Conservation (phyloP, 192 early-diverging fungal genomes). For the Coemansia guatemalensis region DNA sequence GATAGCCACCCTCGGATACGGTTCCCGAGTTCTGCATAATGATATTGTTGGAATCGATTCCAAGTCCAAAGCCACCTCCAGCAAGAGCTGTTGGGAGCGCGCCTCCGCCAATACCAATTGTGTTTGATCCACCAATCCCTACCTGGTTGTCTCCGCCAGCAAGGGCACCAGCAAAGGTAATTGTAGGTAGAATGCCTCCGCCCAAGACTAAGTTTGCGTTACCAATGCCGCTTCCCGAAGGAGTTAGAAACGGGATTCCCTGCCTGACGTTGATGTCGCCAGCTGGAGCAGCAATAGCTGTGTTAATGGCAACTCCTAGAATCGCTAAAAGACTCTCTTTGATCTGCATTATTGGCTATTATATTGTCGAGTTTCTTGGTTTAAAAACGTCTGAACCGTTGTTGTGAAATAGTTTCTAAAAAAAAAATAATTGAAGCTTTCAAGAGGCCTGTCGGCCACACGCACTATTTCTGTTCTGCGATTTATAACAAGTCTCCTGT, state of each 20-base stretch:
- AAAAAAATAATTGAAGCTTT: not conserved
- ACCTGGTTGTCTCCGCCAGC: conserved; percentile 1
- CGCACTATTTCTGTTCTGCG: no score
- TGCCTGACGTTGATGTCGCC: conserved; percentile 1
- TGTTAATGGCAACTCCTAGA: not conserved
- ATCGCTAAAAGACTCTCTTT: conserved; percentile 6
- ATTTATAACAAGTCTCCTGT: not conserved
- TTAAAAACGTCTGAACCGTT: no score
- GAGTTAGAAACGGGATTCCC: conserved; percentile 11
- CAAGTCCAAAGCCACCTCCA: conserved; percentile 12
- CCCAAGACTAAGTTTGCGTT: conserved; percentile 20
- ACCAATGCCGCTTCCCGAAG: conserved; percentile 8
- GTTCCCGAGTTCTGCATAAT: conserved; percentile 15
- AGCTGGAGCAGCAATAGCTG: conserved; percentile 15
- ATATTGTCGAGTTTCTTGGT: no score
- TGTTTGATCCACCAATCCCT: conserved; percentile 14
- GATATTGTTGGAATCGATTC: conserved; percentile 14
- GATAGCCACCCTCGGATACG: conserved; percentile 25
- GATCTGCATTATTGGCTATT: conserved; percentile 5
- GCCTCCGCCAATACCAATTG: conserved; percentile 21
- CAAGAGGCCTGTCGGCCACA: no score
- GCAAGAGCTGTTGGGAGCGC: conserved; percentile 9
- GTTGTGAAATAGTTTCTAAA: not conserved
- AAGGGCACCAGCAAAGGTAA: conserved; percentile 17
- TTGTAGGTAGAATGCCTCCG: conserved; percentile 32